Evolutionary conservation across 495 filamentous ascomycete genomes (phyloP).

Genomic region (Cercophora newfieldiana): DNA sequence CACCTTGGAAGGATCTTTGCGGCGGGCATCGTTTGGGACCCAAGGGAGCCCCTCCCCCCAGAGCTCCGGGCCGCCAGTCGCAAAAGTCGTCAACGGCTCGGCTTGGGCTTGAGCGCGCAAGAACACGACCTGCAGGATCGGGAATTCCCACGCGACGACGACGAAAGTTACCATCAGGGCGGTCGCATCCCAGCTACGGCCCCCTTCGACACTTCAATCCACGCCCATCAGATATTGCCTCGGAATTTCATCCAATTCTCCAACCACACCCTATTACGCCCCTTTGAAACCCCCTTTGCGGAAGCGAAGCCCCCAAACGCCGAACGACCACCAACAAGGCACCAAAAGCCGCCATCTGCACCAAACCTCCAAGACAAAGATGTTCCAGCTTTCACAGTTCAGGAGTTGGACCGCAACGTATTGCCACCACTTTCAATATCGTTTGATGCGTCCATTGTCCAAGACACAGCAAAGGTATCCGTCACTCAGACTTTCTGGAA

Average conservation of each 20-base stretch:
- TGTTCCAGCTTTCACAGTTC: conserved; percentile 10
- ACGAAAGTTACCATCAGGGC: too few species aligned
- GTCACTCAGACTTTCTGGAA: conserved; percentile 22
- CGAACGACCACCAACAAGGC: too few species aligned
- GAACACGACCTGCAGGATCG: too few species aligned
- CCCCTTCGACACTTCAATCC: too few species aligned
- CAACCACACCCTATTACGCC: too few species aligned
- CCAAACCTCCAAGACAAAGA: not conserved
- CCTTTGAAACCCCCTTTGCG: too few species aligned
- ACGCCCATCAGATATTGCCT: too few species aligned
- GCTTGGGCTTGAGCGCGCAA: not conserved
- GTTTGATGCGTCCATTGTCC: conserved; percentile 19
- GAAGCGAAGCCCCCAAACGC: too few species aligned
- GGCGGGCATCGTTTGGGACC: conserved; percentile 18
- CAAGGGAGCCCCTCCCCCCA: conserved; percentile 14
- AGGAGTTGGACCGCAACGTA: conserved; percentile 13
- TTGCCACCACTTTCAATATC: conserved; percentile 21
- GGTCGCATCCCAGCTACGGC: too few species aligned
- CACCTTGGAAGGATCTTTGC: conserved; percentile 4
- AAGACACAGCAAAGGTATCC: conserved; percentile 20
- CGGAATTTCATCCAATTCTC: too few species aligned
- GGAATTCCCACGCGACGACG: too few species aligned
- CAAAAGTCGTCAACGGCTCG: not conserved
- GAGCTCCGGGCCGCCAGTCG: conserved; percentile 8
- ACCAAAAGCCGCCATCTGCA: too few species aligned